Evolutionary conservation across 2,329 filamentous ascomycete species (phyloP), one percentile per base, ranked within the genome.

Genomic region (Paecilomyces variotii): DNA sequence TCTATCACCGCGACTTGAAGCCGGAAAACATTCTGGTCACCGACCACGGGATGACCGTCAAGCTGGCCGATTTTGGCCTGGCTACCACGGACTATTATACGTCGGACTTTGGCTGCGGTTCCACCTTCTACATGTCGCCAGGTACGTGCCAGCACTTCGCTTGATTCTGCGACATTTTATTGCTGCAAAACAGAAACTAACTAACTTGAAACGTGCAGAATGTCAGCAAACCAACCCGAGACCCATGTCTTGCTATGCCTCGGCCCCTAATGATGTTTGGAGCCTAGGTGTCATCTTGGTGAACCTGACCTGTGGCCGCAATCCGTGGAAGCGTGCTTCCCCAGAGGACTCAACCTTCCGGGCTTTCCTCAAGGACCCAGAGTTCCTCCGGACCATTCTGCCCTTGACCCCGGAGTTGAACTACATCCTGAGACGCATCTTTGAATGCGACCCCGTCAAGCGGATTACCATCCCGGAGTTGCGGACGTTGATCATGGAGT

Each of bases 121-220:
- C 94, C 32, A 97, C 93, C 12, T 97, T 97, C 71, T 99, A 99
- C 79, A 99, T 97, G 94, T 96, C 91, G 71, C 94, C 94, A 84
- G 93, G 93, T 97, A 88, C 75, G 84, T 79, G 63, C 64, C 49
- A 30, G 30, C 14, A 49, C 24, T 1, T 27, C 11, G 10, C n/a
- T 25, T 24, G 30, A 32, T 56, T 10, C 54, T n/a, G 54, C 54
- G 14, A 25, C 24, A 35, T 35, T 50, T 62, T 56, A 4, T 10
- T 32, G 55, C 59, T 34, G 55, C 55, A 58, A 57, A 61, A 35
- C 28, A 6, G 58, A 54, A 49, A 63, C 64, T 67, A 49, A 63
- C 64, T 67, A 68, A 69, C 63, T 69, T 70, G 61, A 72, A 69
- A 56, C 3, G n/a, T 19, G n/a, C 64, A 97, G 94, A 99, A 84